Conservation (phyloP, 1,284 basidiomycete species). For the Moniliella sp. region DNA sequence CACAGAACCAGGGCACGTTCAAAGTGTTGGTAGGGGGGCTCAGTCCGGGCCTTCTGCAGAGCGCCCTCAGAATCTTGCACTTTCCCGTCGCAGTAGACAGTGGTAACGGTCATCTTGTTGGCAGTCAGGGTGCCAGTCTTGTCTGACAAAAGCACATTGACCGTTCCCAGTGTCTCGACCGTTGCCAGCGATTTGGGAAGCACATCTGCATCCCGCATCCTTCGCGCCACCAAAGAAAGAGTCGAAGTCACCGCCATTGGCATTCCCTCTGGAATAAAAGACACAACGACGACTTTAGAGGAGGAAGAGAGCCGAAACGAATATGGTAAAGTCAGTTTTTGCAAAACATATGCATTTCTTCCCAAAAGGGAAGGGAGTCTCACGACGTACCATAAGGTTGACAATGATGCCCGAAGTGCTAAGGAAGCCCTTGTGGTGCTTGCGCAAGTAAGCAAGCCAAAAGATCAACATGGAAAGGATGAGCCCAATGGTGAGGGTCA, state of each 20-base stretch:
- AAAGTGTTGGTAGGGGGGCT: not conserved
- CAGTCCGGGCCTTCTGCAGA: not conserved
- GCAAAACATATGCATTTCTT: not conserved
- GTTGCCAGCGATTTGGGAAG: conserved; percentile 44
- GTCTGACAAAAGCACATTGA: conserved; percentile 50
- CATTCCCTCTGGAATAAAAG: conserved; percentile 46
- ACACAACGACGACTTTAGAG: conserved; percentile 50
- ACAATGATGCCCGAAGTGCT: conserved; percentile 38
- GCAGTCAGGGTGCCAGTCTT: conserved; percentile 54
- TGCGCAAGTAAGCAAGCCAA: conserved; percentile 40
- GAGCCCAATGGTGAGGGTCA: conserved; percentile 40
- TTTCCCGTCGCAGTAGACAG: not conserved
- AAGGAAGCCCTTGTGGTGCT: conserved; percentile 42
- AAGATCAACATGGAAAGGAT: conserved; percentile 39
- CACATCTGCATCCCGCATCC: conserved; percentile 51
- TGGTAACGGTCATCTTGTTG: conserved; percentile 49
- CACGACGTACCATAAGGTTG: conserved; percentile 1
- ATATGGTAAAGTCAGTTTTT: not conserved
- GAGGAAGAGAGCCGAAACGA: conserved; percentile 27
- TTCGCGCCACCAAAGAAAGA: conserved; percentile 49
- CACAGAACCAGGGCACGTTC: conserved; percentile 35
- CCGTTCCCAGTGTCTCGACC: conserved; percentile 47
- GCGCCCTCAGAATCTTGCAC: not conserved
- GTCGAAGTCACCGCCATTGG: conserved; percentile 51
- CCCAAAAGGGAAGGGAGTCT: no score